phyloP scores from a whole-genome alignment of 805 yeast genomes.

The Yarrowia deformans region DNA sequence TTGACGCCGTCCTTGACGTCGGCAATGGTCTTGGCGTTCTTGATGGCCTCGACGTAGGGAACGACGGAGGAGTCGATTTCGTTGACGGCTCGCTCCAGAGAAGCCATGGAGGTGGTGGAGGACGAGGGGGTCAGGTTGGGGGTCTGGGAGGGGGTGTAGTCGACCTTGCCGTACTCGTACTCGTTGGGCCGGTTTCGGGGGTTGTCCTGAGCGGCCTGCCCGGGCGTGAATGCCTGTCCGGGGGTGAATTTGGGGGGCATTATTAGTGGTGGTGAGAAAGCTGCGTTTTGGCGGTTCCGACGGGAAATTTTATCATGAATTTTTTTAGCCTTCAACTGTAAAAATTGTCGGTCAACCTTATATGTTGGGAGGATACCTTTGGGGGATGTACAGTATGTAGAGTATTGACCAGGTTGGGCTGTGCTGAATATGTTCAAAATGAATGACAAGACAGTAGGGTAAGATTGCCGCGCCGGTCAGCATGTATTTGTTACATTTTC shows the following conservation, averaged over 20 bases:
- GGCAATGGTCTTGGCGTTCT: slow-evolving; percentile 58
- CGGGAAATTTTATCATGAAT: slow-evolving; percentile 15
- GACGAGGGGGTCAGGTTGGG: slow-evolving; percentile 41
- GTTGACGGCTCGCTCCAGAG: slow-evolving; percentile 74
- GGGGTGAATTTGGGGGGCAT: slow-evolving; percentile 38
- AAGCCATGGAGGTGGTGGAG: slow-evolving; percentile 73
- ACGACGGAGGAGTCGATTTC: slow-evolving; percentile 74
- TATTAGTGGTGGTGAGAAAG: not conserved
- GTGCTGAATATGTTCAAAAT: not conserved
- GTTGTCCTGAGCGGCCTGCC: slow-evolving; percentile 21
- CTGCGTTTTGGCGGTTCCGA: too few species aligned
- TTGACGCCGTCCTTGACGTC: slow-evolving; percentile 65
- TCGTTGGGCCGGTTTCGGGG: slow-evolving; percentile 39
- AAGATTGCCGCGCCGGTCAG: not conserved
- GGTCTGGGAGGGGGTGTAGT: slow-evolving; percentile 22
- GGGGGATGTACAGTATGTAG: not conserved
- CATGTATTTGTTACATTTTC: not conserved
- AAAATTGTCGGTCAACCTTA: not conserved
- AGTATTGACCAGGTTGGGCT: too few species aligned
- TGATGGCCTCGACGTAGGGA: slow-evolving; percentile 61
- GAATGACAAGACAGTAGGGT: not conserved
- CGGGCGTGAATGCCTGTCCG: slow-evolving; percentile 33
- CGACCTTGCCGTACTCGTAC: slow-evolving; percentile 35
- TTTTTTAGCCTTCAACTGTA: slow-evolving; percentile 7
- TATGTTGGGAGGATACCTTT: slow-evolving; percentile 14